Evolutionary conservation across 768 basidiomycete genomes (phyloP).

Genomic region (Tulasnella sp.): DNA sequence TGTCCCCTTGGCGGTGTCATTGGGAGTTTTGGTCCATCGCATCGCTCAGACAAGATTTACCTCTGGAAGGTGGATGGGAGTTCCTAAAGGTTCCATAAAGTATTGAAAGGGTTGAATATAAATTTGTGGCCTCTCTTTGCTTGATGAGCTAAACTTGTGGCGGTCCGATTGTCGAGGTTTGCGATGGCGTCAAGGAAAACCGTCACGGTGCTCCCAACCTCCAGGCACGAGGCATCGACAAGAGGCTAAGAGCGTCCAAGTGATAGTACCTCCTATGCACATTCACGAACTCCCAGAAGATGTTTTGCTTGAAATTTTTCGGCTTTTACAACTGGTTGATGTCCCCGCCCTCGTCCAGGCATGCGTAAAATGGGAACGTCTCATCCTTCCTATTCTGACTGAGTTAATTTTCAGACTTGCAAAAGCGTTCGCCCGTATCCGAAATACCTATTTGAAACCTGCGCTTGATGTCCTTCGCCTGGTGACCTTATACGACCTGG

Average conservation of each 20-base stretch:
- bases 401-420: neutral
- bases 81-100: neutral
- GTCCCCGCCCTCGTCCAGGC: neutral
- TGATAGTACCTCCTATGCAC: neutral
- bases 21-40: neutral
- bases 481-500: neutral
- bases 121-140: too few species aligned
- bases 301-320: neutral
- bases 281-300: neutral
- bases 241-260: neutral
- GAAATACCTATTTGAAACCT: neutral
- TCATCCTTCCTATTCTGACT: neutral
- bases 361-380: neutral
- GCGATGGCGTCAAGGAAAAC: neutral
- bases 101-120: too few species aligned
- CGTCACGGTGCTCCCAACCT: neutral
- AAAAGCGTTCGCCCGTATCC: neutral
- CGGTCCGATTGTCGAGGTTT: neutral
- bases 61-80: neutral
- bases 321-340: neutral
- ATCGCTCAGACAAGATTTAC: neutral
- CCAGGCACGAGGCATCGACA: neutral
- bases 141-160: neutral
- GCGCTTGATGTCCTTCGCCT: neutral
- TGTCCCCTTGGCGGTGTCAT: neutral